Base-by-base conservation (phyloP, 2,329 filamentous ascomycete species). In the Neofusicoccum parvum region DNA sequence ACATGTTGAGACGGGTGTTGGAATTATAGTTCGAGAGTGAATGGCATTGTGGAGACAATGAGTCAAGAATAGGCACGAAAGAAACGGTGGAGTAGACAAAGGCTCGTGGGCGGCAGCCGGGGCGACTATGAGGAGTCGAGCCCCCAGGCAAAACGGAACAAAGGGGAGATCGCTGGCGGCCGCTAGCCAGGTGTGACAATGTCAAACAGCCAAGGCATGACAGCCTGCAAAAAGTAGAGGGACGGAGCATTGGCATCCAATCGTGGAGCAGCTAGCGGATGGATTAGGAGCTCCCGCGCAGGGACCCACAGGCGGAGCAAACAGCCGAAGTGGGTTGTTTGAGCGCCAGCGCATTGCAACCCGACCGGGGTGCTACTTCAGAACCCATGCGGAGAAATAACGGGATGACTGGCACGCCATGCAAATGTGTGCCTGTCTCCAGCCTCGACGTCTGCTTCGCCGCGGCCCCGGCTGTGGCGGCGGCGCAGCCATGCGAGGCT, bases 121-220 rank as follows among this genome's bases (percentile, higher is more conserved):
- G 41, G 41, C 39, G 54, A 59, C 54, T 46, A 20, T 46, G 15
- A 48, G 56, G 45, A 48, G 41, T 48, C 43, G n/a, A 48, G 43
- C 43, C 41, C 56, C 23, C 7, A 23, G 56, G 36, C 9, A 12
- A 53, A 53, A 53, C 50, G 32, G 50, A 53, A 53, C 50, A 46
- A 60, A 60, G 56, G 43, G 43, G 41, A 48, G 43, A 36, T 48
- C 15, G 27, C 32, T 15, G 32, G 23, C 12, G 32, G 32, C 43
- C 27, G 32, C 56, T 60, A 60, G 41, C 56, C 56, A 3, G 27
- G 34, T 23, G 32, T 7, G 56, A 60, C 43, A 37, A 23, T 48
- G 56, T 60, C 56, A 60, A 60, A 60, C 56, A 59, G 56, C 56
- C 43, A 60, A 60, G 56, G 32, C 41, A 46, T 36, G n/a, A 23